Conservation (phyloP, 345 rosid genomes). For the Eucalyptus viminalis region DNA sequence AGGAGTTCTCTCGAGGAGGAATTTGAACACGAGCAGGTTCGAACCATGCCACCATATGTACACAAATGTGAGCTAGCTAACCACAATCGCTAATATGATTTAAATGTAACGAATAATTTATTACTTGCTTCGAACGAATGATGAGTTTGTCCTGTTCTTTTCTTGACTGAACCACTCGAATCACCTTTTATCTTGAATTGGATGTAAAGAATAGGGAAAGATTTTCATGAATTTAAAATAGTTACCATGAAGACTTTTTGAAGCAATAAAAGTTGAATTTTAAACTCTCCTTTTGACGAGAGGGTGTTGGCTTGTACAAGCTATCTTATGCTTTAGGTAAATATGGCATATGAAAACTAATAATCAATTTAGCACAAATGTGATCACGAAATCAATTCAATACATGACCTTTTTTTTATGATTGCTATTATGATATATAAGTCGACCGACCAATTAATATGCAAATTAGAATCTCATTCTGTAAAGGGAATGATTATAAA, state of each 20-base stretch:
- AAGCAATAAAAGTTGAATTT: neutral
- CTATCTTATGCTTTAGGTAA: neutral
- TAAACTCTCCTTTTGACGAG: neutral
- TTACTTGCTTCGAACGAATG: accelerated
- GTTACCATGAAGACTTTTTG: neutral
- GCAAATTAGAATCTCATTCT: neutral
- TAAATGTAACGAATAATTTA: neutral
- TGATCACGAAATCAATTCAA: neutral
- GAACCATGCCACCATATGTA: accelerated
- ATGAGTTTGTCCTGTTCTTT: neutral
- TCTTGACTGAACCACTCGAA: accelerated
- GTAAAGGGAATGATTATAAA: neutral
- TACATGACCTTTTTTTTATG: too few relatives aligned
- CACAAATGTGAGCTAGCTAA: accelerated
- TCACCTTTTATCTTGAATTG: neutral
- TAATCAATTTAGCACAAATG: neutral
- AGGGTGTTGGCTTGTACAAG: neutral
- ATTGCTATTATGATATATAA: neutral
- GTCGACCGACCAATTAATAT: neutral
- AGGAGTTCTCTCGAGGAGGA: neutral
- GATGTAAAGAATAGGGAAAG: neutral
- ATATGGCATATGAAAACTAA: neutral
- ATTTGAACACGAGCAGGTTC: accelerated
- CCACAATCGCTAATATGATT: accelerated
- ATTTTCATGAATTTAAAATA: neutral